Percentiles rank a stretch among this genome's conserved stretches.
These are phyloP conservation scores for Exidia glandulosa DNA, from an alignment of 768 basidiomycete species.

Conservation along the genomic window DNA sequence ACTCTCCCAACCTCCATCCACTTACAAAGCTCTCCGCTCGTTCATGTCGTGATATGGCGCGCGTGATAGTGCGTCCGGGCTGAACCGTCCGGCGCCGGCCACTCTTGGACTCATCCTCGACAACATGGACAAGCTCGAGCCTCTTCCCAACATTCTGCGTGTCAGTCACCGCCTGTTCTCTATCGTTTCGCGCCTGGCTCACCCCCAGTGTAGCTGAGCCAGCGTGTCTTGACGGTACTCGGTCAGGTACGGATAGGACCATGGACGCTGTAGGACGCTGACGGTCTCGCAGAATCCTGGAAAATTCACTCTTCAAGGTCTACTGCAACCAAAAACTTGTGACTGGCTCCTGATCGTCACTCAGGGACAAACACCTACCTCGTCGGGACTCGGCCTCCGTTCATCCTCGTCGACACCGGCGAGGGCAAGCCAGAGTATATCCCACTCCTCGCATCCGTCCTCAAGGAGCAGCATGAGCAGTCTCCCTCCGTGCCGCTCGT, in stretches of 20 bases:
- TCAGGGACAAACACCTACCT: conserved; percentile 87
- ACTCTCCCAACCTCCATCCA: too few species aligned
- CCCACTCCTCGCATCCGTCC: conserved; percentile 49
- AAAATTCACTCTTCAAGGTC: conserved; percentile 80
- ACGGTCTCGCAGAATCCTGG: conserved; percentile 58
- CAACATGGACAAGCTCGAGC: conserved; percentile 41
- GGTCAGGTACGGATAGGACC: conserved; percentile 51
- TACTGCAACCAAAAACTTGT: neutral
- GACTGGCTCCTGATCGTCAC: neutral
- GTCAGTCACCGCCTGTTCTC: conserved; percentile 6
- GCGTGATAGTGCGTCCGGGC: too few species aligned
- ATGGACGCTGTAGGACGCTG: neutral
- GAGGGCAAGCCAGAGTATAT: conserved; percentile 63
- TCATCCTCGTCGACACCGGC: conserved; percentile 73
- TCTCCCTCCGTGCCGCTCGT: conserved; percentile 33
- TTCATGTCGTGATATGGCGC: too few species aligned
- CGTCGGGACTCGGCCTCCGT: conserved; percentile 57
- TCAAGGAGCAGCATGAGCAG: conserved; percentile 28
- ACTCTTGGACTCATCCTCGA: too few species aligned
- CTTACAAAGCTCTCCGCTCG: too few species aligned
- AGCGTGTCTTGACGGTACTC: conserved; percentile 54
- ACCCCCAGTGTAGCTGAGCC: conserved; percentile 42
- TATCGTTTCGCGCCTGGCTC: conserved; percentile 1
- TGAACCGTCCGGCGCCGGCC: too few species aligned
- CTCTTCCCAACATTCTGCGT: conserved; percentile 40